A percentile compares a stretch with the other conserved stretches of the same genome.
Conservation (phyloP, 2,329 filamentous ascomycete genomes). For the Fusarium tricinctum region DNA sequence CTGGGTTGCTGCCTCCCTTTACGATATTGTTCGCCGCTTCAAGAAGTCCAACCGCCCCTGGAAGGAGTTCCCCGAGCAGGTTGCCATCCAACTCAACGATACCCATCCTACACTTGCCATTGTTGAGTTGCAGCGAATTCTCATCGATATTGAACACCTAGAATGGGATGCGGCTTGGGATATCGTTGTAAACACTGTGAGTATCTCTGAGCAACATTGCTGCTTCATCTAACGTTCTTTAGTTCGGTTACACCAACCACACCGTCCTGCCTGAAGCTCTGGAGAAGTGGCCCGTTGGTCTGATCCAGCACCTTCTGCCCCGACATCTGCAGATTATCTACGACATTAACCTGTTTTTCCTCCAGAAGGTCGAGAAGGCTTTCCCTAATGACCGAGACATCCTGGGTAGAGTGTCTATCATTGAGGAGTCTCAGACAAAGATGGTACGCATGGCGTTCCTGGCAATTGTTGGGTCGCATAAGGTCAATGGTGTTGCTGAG, state of each 20-base stretch:
- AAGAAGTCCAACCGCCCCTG: slow-evolving; percentile 95
- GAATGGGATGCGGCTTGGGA: slow-evolving; percentile 95
- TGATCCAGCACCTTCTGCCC: slow-evolving; percentile 92
- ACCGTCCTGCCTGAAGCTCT: slow-evolving; percentile 96
- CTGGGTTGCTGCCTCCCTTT: slow-evolving; percentile 97
- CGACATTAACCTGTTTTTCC: slow-evolving; percentile 95
- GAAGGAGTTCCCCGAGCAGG: slow-evolving; percentile 92
- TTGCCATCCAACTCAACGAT: slow-evolving; percentile 98
- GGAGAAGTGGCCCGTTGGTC: slow-evolving; percentile 97
- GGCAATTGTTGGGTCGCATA: slow-evolving; percentile 97
- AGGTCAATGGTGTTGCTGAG: slow-evolving; percentile 98
- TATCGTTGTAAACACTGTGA: slow-evolving; percentile 77
- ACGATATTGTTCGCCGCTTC: slow-evolving; percentile 96
- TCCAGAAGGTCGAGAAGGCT: slow-evolving; percentile 88
- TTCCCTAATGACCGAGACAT: slow-evolving; percentile 93
- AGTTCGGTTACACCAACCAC: slow-evolving; percentile 98
- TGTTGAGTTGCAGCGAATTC: slow-evolving; percentile 93
- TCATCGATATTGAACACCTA: slow-evolving; percentile 89
- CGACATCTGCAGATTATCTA: slow-evolving; percentile 98
- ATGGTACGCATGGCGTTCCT: slow-evolving; percentile 98
- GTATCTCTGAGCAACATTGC: slow-evolving; percentile 45
- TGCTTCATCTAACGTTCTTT: slow-evolving; percentile 36
- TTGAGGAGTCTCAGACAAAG: slow-evolving; percentile 96
- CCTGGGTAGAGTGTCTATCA: slow-evolving; percentile 90
- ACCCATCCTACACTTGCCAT: slow-evolving; percentile 97